Conservation (phyloP, 805 yeast species). For the Yarrowia divulgata region DNA sequence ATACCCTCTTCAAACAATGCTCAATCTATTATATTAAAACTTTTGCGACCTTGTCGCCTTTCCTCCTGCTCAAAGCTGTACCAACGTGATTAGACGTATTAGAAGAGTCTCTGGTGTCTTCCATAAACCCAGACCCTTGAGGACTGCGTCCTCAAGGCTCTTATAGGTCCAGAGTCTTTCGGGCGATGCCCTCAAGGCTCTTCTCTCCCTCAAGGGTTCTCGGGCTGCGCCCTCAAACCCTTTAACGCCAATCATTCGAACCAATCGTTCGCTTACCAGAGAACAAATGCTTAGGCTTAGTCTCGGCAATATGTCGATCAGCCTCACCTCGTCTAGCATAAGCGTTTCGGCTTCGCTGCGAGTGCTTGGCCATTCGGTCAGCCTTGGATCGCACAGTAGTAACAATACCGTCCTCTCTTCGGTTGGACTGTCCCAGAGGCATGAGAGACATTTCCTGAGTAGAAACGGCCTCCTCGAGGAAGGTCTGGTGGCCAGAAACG, state of each 20-base stretch:
- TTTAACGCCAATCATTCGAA: conserved; percentile 84
- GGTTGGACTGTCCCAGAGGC: conserved; percentile 71
- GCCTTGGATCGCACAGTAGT: conserved; percentile 80
- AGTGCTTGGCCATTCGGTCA: conserved; percentile 83
- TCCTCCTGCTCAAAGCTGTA: neutral
- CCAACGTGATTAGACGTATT: too few species aligned
- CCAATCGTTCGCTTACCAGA: conserved; percentile 97
- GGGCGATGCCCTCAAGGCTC: too few species aligned
- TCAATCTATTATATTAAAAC: conserved; percentile 21
- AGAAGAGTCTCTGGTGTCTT: too few species aligned
- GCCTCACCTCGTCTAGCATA: conserved; percentile 93
- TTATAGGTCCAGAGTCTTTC: too few species aligned
- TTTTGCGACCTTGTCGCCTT: neutral
- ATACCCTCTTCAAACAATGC: neutral
- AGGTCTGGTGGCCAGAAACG: conserved; percentile 78
- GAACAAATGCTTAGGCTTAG: conserved; percentile 92
- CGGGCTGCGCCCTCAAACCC: conserved; percentile 1
- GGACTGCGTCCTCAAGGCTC: neutral
- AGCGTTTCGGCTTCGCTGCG: conserved; percentile 93
- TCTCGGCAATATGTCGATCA: conserved; percentile 86
- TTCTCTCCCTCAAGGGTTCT: neutral
- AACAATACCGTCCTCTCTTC: conserved; percentile 84
- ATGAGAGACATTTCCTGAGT: conserved; percentile 53
- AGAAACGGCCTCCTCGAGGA: conserved; percentile 56
- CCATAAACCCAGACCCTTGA: neutral